Evolutionary conservation across 2,329 filamentous ascomycete species (phyloP).

Genomic region (Lachnellula subtilissima): DNA sequence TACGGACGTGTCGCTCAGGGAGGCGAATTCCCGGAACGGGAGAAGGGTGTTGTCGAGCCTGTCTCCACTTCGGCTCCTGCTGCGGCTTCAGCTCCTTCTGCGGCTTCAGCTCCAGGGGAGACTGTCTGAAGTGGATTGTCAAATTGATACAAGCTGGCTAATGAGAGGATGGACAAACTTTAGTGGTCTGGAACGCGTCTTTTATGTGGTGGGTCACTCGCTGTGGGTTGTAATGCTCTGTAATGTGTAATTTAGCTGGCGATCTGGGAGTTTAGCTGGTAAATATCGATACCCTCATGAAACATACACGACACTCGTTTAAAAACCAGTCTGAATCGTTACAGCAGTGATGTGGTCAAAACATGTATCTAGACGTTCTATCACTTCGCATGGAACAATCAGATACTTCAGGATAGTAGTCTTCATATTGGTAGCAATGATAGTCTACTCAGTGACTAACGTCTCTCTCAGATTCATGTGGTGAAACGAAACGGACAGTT

Average conservation of each 20-base stretch:
- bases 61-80: background rate
- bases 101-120: background rate
- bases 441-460: too few relatives aligned
- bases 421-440: too few relatives aligned
- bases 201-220: background rate
- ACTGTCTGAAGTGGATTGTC: background rate
- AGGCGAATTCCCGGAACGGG: slow-evolving; percentile 14
- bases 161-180: too few relatives aligned
- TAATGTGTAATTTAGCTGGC: background rate
- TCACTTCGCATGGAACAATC: too few relatives aligned
- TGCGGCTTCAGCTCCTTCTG: background rate
- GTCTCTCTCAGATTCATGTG: slow-evolving; percentile 40
- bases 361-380: too few relatives aligned
- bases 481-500: slow-evolving; percentile 57
- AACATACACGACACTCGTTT: background rate
- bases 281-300: background rate
- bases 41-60: slow-evolving; percentile 8
- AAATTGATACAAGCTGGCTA: background rate
- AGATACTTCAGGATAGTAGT: too few relatives aligned
- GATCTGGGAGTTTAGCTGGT: background rate
- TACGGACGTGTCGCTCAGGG: slow-evolving; percentile 23
- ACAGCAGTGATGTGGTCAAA: too few relatives aligned
- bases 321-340: background rate
- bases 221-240: background rate
- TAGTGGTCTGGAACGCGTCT: background rate